Percentiles rank a stretch among this genome's conserved stretches.
These are phyloP conservation scores for sorghum (Sorghum bicolor) DNA, from an alignment of 176 grass and related monocot species.

Conservation along the genomic window Sorghum_bicolor_NCBIv3 NC_012870.2:78657001-78657500, in stretches of 20 bases:
- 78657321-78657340: not conserved
- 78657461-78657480: not conserved
- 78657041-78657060: not conserved
- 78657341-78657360: not conserved
- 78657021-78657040: slow-evolving; percentile 13
- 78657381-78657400: not conserved
- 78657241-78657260: slow-evolving; percentile 6
- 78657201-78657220: slow-evolving; percentile 77
- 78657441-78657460: not conserved
- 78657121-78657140: slow-evolving; percentile 94
- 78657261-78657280: not conserved
- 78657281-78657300: not conserved
- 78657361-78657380: not conserved
- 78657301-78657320: not conserved
- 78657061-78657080: slow-evolving; percentile 19
- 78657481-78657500: not conserved
- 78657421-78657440: not conserved
- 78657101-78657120: slow-evolving; percentile 61
- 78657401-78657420: not conserved
- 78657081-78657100: slow-evolving; percentile 14
- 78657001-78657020: slow-evolving; percentile 10
- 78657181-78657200: slow-evolving; percentile 93
- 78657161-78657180: slow-evolving; percentile 65
- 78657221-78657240: slow-evolving; percentile 70
- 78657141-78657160: slow-evolving; percentile 62